Evolutionary conservation across 208 protist genomes (phyloP), one percentile per base, ranked within the genome.

Genomic region (Acanthamoeba castellanii): DNA sequence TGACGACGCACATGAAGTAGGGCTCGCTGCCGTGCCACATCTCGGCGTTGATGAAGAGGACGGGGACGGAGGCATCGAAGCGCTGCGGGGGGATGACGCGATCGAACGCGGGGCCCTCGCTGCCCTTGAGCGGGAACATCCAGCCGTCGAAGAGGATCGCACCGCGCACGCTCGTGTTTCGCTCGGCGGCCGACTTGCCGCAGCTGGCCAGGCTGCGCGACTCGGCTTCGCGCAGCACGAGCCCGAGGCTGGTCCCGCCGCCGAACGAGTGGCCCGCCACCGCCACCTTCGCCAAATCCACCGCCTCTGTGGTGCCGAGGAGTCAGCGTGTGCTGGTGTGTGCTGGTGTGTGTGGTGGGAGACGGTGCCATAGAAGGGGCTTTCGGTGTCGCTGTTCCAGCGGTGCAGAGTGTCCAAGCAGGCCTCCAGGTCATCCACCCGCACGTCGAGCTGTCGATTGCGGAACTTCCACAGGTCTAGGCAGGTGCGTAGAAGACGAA

Each of bases 1-100:
- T 13, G 64, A n/a, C 32, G n/a, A 84, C 76, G 34, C 42, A 84
- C 76, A n/a, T 25, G 76, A 87, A 87, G 50, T 87, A 87, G 78
- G 20, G 27, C 32, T 55, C 78, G 50, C 47, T 64, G 78, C 78
- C 78, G 2, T 57, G 47, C 78, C 78, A 87, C 42, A 37, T 87
- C 78, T 87, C 78, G 42, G 78, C 78, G 50, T 87, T 87, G 78
- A 87, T 87, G 50, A 87, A 87, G 47, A 87, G 47, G n/a, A 42
- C 78, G 47, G 78, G 78, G 22, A 61, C 78, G n/a, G 78, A 25
- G 50, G 78, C 42, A 0, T 59, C 78, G 78, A 87, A 87, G 27
- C 27, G 13, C 18, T 37, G 11, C 20, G 42, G 25, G n/a, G 78
- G 50, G 22, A 87, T 61, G 50, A 42, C 50, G 27, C 50, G 45